phyloP scores from a whole-genome alignment of 148 eudicot genomes.

The Hydrangea macrophylla region DNA sequence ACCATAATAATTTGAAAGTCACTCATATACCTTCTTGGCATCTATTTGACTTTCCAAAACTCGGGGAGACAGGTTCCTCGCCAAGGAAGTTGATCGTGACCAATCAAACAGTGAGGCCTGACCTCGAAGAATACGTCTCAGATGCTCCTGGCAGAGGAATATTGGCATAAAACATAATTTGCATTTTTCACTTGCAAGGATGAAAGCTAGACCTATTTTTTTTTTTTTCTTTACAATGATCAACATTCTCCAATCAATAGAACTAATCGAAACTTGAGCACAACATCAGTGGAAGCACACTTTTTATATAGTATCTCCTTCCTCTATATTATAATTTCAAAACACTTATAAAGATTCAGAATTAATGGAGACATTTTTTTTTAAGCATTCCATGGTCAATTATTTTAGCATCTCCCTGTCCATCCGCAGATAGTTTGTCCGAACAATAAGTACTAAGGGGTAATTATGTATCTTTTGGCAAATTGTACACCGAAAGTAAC shows the following conservation, averaged over 20 bases:
- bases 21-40: conserved; percentile 76
- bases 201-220: not conserved
- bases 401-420: too few species aligned
- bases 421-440: too few species aligned
- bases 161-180: not conserved
- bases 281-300: too few species aligned
- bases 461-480: too few species aligned
- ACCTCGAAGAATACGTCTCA: conserved; percentile 96
- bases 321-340: too few species aligned
- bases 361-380: too few species aligned
- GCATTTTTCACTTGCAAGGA: not conserved
- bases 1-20: conserved; percentile 7
- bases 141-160: conserved; percentile 65
- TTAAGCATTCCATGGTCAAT: not conserved
- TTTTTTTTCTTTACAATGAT: not conserved
- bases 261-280: not conserved
- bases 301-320: too few species aligned
- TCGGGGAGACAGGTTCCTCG: conserved; percentile 90
- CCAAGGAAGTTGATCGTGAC: conserved; percentile 92
- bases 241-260: not conserved
- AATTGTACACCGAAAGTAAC: too few species aligned
- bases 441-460: too few species aligned
- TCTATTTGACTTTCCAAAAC: conserved; percentile 98
- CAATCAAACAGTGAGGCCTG: conserved; percentile 97
- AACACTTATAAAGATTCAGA: too few species aligned